Evolutionary conservation across 2,329 filamentous ascomycete species (phyloP), one percentile per base, ranked within the genome.

Genomic region (Trichoderma sp.): DNA sequence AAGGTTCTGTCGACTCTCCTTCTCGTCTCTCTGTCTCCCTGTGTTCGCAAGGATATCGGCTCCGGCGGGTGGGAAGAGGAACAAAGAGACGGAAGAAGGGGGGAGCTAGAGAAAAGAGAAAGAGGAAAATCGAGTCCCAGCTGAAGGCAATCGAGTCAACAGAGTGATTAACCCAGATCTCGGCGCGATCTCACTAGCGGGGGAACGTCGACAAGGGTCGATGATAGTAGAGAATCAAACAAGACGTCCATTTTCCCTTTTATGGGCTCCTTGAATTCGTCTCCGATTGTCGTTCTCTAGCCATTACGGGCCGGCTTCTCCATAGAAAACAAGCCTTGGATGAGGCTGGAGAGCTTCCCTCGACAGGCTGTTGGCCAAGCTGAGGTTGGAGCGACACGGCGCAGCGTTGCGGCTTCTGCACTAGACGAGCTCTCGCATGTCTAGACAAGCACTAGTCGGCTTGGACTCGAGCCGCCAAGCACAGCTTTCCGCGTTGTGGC

Each of bases 351-450:
- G 13, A 36, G 50, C 64, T 17, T 34, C 30, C 36, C 36, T 53
- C 30, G 28, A 61, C 34, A 26, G 57, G 23, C 64, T 67, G 50
- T 47, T 68, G 36, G 36, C 55, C 36, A 34, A 50, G 66, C 66
- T 68, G 66, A 50, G 11, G 55, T 26, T 67, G 64, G 64, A 59
- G 65, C 65, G 32, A 43, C 65, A 53, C 65, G 65, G 65, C 65
- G 65, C 65, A 68, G 65, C 64, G 47, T 34, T 65, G 43, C 63
- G 63, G 63, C 63, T 34, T 36, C 28, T 34, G 39, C 43, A 20
- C 63, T 65, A 53, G 63, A 36, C 43, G 32, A 9, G 28, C 34
- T 39, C 32, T 39, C 58, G 11, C 58, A 32, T 32, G 3, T 50
- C 30, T 50, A 23, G 53, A 59, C 20, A 34, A 7, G 32, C 23